phyloP scores from a whole-genome alignment of 768 basidiomycete genomes.

The Mycena amicta region DNA sequence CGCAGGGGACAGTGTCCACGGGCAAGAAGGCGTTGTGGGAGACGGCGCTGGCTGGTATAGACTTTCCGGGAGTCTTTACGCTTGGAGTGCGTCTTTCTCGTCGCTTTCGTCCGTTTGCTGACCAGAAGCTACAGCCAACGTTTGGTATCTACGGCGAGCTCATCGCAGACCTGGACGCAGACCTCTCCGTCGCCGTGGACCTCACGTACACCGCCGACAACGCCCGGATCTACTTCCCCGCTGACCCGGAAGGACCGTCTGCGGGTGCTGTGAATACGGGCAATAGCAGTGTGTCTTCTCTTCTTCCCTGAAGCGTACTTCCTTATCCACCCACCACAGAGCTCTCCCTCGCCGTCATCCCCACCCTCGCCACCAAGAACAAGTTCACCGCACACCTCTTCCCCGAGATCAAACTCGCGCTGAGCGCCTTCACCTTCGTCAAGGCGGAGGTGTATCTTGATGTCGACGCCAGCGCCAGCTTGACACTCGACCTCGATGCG shows the following conservation, averaged over 20 bases:
- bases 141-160: slow-evolving; percentile 23
- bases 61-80: slow-evolving; percentile 33
- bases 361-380: neutral
- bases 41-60: slow-evolving; percentile 22
- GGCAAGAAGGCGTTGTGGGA: slow-evolving; percentile 24
- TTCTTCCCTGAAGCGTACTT: neutral
- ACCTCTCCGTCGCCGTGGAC: slow-evolving; percentile 27
- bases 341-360: neutral
- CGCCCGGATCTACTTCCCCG: neutral
- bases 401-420: neutral
- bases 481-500: neutral
- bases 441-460: neutral
- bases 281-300: neutral
- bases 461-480: neutral
- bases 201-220: neutral
- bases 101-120: neutral
- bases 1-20: slow-evolving; percentile 23
- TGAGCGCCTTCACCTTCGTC: neutral
- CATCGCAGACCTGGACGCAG: slow-evolving; percentile 24
- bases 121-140: slow-evolving; percentile 8
- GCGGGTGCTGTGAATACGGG: neutral
- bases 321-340: neutral
- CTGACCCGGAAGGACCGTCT: neutral
- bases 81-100: slow-evolving; percentile 28
- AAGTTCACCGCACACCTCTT: neutral